Evolutionary conservation across 768 basidiomycete species (phyloP).

Genomic region (Trichaptum fuscoviolaceum): DNA sequence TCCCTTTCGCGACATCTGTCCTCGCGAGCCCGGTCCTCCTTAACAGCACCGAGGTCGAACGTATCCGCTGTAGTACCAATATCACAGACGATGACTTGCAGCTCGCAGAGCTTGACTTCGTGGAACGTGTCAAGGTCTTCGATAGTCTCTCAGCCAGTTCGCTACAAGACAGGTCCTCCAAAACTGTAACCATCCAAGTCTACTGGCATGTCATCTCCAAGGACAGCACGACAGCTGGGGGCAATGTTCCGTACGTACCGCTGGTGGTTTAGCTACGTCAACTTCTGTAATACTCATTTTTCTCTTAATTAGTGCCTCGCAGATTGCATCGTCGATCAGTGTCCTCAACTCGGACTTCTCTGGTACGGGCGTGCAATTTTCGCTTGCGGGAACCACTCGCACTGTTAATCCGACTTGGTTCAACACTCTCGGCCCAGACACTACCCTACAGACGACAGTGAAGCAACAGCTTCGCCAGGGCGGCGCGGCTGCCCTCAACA

Average conservation of each 20-base stretch:
- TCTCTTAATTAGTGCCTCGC: conserved; percentile 9
- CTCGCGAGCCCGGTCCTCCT: conserved; percentile 23
- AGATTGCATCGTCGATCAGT: conserved; percentile 35
- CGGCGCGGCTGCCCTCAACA: conserved; percentile 35
- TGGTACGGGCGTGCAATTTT: conserved; percentile 32
- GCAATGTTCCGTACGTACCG: conserved; percentile 35
- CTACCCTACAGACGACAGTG: conserved; percentile 38
- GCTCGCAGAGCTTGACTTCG: conserved; percentile 37
- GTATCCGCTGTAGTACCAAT: conserved; percentile 29
- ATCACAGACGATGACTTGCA: conserved; percentile 32
- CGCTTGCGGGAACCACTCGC: conserved; percentile 36
- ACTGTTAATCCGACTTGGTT: conserved; percentile 46
- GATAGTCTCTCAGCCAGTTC: conserved; percentile 28
- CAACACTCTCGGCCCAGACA: conserved; percentile 32
- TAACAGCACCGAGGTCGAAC: conserved; percentile 14
- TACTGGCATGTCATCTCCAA: conserved; percentile 41
- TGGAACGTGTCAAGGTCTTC: conserved; percentile 10
- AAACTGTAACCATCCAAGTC: conserved; percentile 27
- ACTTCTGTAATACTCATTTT: neutral
- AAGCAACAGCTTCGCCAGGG: conserved; percentile 42
- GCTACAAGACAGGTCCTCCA: conserved; percentile 9
- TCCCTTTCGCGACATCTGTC: conserved; percentile 25
- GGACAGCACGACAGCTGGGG: conserved; percentile 33
- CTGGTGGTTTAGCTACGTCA: neutral
- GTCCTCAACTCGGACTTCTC: conserved; percentile 40